A percentile compares a stretch with the other conserved stretches of the same genome.
Evolutionary conservation across 352 stramenopile species (phyloP).

Genomic region (Pythium sukuiense): DNA sequence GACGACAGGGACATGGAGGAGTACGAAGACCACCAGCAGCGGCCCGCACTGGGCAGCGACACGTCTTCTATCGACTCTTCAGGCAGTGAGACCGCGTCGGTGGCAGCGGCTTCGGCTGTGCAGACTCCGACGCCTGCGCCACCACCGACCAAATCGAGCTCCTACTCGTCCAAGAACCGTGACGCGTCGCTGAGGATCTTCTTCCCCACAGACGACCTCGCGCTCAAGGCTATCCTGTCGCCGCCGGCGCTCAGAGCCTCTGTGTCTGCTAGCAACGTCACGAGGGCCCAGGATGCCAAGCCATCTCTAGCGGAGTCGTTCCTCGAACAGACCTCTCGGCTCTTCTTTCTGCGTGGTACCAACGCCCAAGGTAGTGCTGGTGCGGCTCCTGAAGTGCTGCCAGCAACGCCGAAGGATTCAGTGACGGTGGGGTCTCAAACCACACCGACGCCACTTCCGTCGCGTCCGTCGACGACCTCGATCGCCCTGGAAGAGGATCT

Average conservation of each 20-base stretch:
- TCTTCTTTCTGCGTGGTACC: conserved; percentile 24
- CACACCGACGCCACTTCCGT: background rate
- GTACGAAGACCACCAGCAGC: background rate
- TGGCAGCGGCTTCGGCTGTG: background rate
- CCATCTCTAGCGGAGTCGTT: conserved; percentile 25
- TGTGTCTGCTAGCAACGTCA: background rate
- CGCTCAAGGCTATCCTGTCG: conserved; percentile 58
- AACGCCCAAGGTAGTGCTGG: background rate
- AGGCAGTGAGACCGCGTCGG: background rate
- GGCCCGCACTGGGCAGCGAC: conserved; percentile 5
- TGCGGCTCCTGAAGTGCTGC: background rate
- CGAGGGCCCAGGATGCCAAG: background rate
- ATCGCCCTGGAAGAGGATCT: conserved; percentile 48
- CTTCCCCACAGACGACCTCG: conserved; percentile 49
- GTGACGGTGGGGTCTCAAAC: background rate
- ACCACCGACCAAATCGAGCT: conserved; percentile 13
- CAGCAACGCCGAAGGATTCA: background rate
- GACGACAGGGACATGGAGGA: background rate
- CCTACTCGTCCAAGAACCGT: conserved; percentile 7
- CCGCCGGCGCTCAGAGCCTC: conserved; percentile 27
- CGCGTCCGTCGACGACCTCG: conserved; percentile 20
- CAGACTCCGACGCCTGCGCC: background rate
- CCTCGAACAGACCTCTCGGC: conserved; percentile 22
- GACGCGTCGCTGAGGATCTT: conserved; percentile 45
- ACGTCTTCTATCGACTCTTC: conserved; percentile 5